phyloP scores from a whole-genome alignment of 2,329 filamentous ascomycete genomes.

The Fusarium beomiforme region DNA sequence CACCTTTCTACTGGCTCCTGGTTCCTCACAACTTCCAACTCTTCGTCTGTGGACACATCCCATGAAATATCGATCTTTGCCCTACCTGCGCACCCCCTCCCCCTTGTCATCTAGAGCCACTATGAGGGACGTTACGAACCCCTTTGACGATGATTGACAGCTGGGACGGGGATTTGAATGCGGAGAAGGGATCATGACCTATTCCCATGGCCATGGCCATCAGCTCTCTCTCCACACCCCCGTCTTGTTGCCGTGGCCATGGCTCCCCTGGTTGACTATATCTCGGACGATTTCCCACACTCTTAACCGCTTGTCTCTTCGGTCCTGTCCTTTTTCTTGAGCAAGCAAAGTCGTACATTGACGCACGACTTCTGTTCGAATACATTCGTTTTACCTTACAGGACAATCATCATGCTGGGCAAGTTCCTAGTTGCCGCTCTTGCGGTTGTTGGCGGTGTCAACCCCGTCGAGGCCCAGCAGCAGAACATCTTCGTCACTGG shows the following conservation, averaged over 20 bases:
- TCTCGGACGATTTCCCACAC: slow-evolving; percentile 30
- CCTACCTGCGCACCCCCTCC: slow-evolving; percentile 33
- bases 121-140: slow-evolving; percentile 31
- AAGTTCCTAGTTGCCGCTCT: slow-evolving; percentile 38
- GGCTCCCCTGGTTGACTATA: slow-evolving; percentile 28
- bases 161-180: slow-evolving; percentile 31
- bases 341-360: slow-evolving; percentile 35
- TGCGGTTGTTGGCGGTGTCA: slow-evolving; percentile 38
- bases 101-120: slow-evolving; percentile 33
- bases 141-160: slow-evolving; percentile 39
- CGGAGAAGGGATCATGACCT: slow-evolving; percentile 32
- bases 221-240: slow-evolving; percentile 11
- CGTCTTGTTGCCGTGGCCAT: slow-evolving; percentile 18
- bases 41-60: slow-evolving; percentile 12
- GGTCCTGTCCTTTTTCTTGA: slow-evolving; percentile 23
- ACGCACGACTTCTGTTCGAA: slow-evolving; percentile 30
- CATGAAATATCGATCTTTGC: slow-evolving; percentile 30
- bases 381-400: slow-evolving; percentile 28
- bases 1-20: neutral
- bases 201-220: slow-evolving; percentile 6
- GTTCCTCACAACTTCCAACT: neutral
- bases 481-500: slow-evolving; percentile 51
- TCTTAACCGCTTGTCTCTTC: neutral
- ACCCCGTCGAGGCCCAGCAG: slow-evolving; percentile 39
- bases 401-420: slow-evolving; percentile 34